Evolutionary conservation across 208 protist genomes (phyloP), one percentile per base, ranked within the genome.

Genomic region (Leishmania tarentolae): DNA sequence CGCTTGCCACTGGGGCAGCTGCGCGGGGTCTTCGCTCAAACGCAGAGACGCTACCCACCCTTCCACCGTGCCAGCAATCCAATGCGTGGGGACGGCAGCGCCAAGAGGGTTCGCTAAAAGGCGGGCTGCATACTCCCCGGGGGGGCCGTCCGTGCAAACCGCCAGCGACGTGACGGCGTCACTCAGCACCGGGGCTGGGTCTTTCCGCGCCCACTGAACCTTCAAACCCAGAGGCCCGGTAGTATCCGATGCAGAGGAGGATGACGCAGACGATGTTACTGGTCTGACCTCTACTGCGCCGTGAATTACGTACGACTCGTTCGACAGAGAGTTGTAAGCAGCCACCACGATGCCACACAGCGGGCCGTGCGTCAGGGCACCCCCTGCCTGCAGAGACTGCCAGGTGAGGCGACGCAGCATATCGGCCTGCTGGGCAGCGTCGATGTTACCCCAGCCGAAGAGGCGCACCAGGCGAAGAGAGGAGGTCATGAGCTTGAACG

Each of bases 391-490:
- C 78, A 85, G 78, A 31, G 76, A 82, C 68, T 80, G 78, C 79
- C 79, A 82, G 9, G 79, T 83, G 57, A 83, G 79, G 1, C 59
- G 83, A 1, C 79, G 78, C n/a, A 74, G 83, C 83, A 83, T 86
- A 11, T 78, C 78, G 1, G 78, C 76, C 75, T 87, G 79, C 59
- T 80, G 79, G 13, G 53, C 56, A 15, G 75, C 75, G 40, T 77
- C 59, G 71, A 94, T 83, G 77, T 94, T 75, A 68, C 91, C 87
- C 57, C 93, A 83, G 1, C 88, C 94, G 80, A 93, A 97, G 37
- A 96, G 75, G 3, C 93, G 89, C 53, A 97, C 91, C 1, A 96
- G 75, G 9, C 94, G 90, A 83, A 97, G 86, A 21, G 94, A 97
- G 71, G 92, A 95, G n/a, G 88, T 77, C 75, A 96, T 88, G 2